Evolutionary conservation across 2,329 filamentous ascomycete genomes (phyloP).

Genomic region (Neurospora crassa): DNA sequence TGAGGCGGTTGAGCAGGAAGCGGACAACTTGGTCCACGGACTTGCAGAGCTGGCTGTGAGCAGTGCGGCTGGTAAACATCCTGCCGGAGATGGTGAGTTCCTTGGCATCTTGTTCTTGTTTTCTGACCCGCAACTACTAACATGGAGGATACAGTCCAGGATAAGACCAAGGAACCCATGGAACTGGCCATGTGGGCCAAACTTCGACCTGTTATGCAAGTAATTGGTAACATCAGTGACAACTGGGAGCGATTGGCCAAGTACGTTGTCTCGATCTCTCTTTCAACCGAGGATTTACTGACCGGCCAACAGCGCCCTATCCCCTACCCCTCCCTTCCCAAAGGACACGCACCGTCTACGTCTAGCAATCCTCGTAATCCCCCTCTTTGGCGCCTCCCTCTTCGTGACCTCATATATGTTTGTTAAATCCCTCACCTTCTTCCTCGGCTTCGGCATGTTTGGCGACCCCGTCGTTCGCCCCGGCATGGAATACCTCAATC

Average conservation of each 20-base stretch:
- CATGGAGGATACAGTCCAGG: constrained; percentile 61
- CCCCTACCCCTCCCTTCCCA: constrained; percentile 55
- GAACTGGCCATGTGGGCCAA: constrained; percentile 68
- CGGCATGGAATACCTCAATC: constrained; percentile 49
- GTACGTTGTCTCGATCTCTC: constrained; percentile 13
- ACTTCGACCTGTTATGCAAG: constrained; percentile 62
- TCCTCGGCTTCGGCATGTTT: constrained; percentile 68
- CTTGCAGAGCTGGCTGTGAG: constrained; percentile 64
- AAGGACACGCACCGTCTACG: constrained; percentile 40
- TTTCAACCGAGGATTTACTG: neutral
- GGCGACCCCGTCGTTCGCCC: constrained; percentile 63
- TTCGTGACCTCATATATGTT: constrained; percentile 50
- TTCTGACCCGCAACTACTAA: constrained; percentile 24
- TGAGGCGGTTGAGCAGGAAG: constrained; percentile 75
- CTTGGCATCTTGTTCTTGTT: constrained; percentile 34
- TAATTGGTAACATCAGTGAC: constrained; percentile 36
- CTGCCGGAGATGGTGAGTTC: constrained; percentile 49
- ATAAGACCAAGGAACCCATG: constrained; percentile 71
- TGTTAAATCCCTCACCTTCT: constrained; percentile 56
- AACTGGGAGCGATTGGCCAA: constrained; percentile 43
- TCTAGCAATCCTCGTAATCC: constrained; percentile 42
- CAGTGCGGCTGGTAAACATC: constrained; percentile 68
- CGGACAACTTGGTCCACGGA: constrained; percentile 67
- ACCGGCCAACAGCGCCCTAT: constrained; percentile 37
- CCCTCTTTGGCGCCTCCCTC: constrained; percentile 41